These are phyloP conservation scores for Haplosporangium sp. DNA, from an alignment of 371 early-diverging fungal genomes.

Conservation along the genomic window DNA sequence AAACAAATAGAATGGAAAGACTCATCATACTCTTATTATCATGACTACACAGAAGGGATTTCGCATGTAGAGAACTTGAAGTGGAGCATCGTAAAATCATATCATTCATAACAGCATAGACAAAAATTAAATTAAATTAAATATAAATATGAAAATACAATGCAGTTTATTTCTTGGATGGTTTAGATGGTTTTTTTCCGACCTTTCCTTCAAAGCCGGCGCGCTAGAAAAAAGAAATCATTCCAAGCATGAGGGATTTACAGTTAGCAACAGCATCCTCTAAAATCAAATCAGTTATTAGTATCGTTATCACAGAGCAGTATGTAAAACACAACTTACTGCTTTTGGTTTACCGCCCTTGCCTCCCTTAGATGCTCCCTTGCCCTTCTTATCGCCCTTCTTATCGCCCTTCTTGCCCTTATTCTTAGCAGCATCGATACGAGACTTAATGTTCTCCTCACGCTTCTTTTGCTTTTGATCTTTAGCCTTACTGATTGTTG, in stretches of 20 bases:
- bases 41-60: conserved; percentile 31
- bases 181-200: conserved; percentile 52
- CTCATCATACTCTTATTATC: not conserved
- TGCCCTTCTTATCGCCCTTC: conserved; percentile 35
- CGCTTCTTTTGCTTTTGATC: conserved; percentile 81
- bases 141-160: conserved; percentile 40
- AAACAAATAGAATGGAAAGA: not conserved
- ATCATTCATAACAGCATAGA: conserved; percentile 3
- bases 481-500: conserved; percentile 72
- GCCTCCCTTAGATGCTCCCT: conserved; percentile 26
- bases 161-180: conserved; percentile 55
- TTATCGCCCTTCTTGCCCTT: conserved; percentile 67
- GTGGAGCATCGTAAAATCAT: not conserved
- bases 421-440: conserved; percentile 82
- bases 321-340: conserved; percentile 23
- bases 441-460: conserved; percentile 79
- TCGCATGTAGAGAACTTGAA: conserved; percentile 19
- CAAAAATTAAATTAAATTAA: not conserved
- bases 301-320: not conserved
- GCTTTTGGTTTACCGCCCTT: conserved; percentile 55
- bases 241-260: not conserved
- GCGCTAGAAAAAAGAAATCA: conserved; percentile 29
- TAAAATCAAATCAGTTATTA: not conserved
- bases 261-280: not conserved
- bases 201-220: conserved; percentile 55